phyloP scores from a whole-genome alignment of 495 filamentous ascomycete genomes.

The Lasiosphaeria hispida region DNA sequence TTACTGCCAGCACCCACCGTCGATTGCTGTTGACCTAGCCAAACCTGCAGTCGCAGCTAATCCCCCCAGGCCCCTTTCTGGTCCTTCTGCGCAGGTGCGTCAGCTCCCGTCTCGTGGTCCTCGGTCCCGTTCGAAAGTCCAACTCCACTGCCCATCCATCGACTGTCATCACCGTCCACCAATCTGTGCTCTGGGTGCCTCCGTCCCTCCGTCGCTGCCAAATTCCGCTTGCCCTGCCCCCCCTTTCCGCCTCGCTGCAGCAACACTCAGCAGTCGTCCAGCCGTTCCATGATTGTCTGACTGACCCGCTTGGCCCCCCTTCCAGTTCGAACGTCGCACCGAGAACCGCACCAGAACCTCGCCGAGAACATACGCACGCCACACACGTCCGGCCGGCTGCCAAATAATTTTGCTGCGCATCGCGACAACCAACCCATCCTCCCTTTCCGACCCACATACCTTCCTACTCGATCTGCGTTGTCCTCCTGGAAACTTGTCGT shows the following conservation, averaged over 20 bases:
- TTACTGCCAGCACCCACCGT: too few relatives aligned
- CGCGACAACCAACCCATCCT: background rate
- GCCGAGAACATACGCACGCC: background rate
- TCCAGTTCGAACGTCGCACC: background rate
- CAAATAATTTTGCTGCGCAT: conserved; percentile 8
- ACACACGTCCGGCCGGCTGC: background rate
- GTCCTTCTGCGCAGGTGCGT: background rate
- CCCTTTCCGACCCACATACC: background rate
- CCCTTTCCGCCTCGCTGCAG: too few relatives aligned
- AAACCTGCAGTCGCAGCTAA: background rate
- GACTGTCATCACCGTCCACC: background rate
- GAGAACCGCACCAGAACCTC: background rate
- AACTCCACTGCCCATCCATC: background rate
- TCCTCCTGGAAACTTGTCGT: background rate
- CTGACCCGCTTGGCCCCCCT: conserved; percentile 1
- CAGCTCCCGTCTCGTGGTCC: background rate
- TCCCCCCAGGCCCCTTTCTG: too few relatives aligned
- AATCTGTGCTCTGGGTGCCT: background rate
- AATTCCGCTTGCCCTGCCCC: too few relatives aligned
- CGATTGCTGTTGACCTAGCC: background rate
- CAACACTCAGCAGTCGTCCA: too few relatives aligned
- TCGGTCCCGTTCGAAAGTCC: background rate
- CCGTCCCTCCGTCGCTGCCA: too few relatives aligned
- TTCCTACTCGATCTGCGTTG: background rate
- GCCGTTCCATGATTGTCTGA: background rate